Evolutionary conservation across 139 green algal species (phyloP), one percentile per base, ranked within the genome.

Genomic region (Nannochloris sp.): DNA sequence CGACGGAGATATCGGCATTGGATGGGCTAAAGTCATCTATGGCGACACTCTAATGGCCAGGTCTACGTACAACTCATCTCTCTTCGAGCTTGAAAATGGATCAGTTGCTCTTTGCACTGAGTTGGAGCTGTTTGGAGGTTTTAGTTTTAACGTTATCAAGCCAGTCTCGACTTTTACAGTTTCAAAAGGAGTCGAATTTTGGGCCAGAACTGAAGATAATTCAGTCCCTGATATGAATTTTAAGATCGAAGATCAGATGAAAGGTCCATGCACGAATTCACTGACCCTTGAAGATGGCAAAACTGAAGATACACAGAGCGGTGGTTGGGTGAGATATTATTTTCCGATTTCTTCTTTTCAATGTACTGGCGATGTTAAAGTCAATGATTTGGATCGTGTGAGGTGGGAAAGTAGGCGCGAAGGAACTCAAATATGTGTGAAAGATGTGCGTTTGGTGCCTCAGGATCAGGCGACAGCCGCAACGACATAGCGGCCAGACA

Each of bases 11-110:
- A 62, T 75, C 14, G 60, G 60, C 4, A 24, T 65, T 24, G 68
- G 68, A 24, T 75, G 68, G 68, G 55, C 55, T 36, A 75, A 75
- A 59, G 57, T 59, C 30, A 34, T 64, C n/a, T 47, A 68, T 34
- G 38, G 37, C 3, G 57, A 73, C 32, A 39, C 51, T 30, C 27
- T 58, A 29, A 38, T 19, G 5, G 27, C 44, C 31, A 75, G 68
- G 48, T 70, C 68, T 33, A 70, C 48, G 0, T 75, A 69, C 37
- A 37, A 69, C 31, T 13, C 3, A 30, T 32, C 12, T 23, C 15
- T 75, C 13, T 6, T 27, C 3, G n/a, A 23, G 9, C 4, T 37
- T 9, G 3, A 4, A 4, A 47, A 69, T 27, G 67, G 45, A 38
- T 38, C 42, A 44, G 23, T 37, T 14, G 68, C 68, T 10, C 32